phyloP scores from a whole-genome alignment of 495 filamentous ascomycete species.

The Mycothermus thermophilus region DNA sequence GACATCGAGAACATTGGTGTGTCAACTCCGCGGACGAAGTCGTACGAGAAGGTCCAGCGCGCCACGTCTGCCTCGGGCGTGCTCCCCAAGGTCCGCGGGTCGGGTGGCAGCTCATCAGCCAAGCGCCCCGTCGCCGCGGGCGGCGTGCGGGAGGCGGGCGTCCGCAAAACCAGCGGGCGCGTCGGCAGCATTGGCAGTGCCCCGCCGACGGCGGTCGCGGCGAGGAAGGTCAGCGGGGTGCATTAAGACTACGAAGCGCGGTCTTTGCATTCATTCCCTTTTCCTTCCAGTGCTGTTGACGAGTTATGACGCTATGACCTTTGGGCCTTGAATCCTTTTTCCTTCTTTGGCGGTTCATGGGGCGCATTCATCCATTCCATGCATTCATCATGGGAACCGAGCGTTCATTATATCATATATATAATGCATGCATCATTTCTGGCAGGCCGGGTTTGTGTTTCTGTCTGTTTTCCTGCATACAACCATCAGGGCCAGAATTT shows the following conservation, averaged over 20 bases:
- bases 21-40: conserved; percentile 43
- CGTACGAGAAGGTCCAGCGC: conserved; percentile 44
- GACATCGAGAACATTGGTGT: conserved; percentile 39
- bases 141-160: conserved; percentile 42
- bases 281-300: background rate
- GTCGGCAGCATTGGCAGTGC: conserved; percentile 58
- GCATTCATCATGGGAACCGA: background rate
- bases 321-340: no score
- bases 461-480: background rate
- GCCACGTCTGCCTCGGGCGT: conserved; percentile 51
- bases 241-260: background rate
- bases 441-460: background rate
- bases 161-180: conserved; percentile 85
- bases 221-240: conserved; percentile 31
- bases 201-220: conserved; percentile 16
- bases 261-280: background rate
- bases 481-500: no score
- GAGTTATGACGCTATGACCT: no score
- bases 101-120: conserved; percentile 30
- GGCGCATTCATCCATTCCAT: background rate
- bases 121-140: conserved; percentile 42
- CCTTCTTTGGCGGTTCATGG: background rate
- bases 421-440: conserved; percentile 7
- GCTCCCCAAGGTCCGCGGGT: conserved; percentile 59
- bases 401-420: conserved; percentile 3